Evolutionary conservation across 148 eudicot genomes (phyloP), one percentile per base, ranked within the genome.

Genomic region (Selenicereus undatus): DNA sequence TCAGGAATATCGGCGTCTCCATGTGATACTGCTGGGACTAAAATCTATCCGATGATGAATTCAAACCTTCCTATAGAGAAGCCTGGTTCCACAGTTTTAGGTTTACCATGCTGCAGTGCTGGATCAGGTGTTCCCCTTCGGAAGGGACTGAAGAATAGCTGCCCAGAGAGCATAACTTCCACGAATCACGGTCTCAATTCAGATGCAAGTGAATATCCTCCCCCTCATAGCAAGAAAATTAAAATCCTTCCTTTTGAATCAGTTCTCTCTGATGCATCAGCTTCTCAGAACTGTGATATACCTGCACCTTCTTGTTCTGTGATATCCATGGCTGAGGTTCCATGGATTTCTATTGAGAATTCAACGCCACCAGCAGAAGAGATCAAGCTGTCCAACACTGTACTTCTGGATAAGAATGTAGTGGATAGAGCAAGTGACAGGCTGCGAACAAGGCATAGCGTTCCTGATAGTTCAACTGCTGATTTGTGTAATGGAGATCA

Each of bases 181-280:
- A 66, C 43, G 35, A 73, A 76, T 78, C 69, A 32, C 24, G 71
- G 51, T 80, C 35, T 39, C 82, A 60, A 62, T 77, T 74, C 60
- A 81, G 83, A 78, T 82, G 75, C 81, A 66, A 30, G 77, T 74
- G 86, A 71, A 42, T 21, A 62, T 83, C 74, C 72, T 78, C 68
- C 84, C 76, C 80, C 39, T 78, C 50, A 52, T 78, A 76, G 26
- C 17, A 89, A 93, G 83, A 86, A 88, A 84, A 75, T 65, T 76
- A 91, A 85, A 82, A 77, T 75, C 13, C 74, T 70, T 81, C 76
- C 80, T 35, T 52, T 79, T 58, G 83, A 76, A 80, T 81, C 84
- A 36, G 83, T 65, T 79, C 73, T 75, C 51, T 72, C 78, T 76
- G 84, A 48, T 60, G 77, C 79, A 21, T 12, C 74, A 58, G 80